Evolutionary conservation across 2,329 filamentous ascomycete genomes (phyloP), one percentile per base, ranked within the genome.

Genomic region (Talaromyces marneffei): DNA sequence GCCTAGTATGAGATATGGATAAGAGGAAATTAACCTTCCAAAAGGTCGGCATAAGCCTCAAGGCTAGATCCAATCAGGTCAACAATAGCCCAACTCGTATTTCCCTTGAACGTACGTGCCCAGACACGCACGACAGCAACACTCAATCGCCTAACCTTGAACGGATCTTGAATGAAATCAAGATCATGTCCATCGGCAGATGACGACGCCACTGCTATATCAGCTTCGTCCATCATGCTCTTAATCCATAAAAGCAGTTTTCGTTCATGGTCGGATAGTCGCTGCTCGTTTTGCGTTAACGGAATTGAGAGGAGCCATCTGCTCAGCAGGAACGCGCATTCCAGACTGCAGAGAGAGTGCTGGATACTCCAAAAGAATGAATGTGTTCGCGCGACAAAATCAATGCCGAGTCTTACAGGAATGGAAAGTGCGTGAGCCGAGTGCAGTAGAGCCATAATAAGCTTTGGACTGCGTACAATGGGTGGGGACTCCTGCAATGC

Each of bases 351-450:
- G 5, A 84, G 71, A 1, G 80, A 80, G 65, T 84, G 82, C 65
- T 83, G 80, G 29, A 83, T 80, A 39, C 78, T 80, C 82, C 82
- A 84, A 66, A 82, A 80, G 59, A 82, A 79, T 1, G 80, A 82
- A 66, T 83, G 80, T 1, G 78, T 82, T 50, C 75, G 75, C 2
- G 81, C 80, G 39, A 83, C 81, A 56, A 82, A 82, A 55, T 80
- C 77, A 55, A 83, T 78, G 1, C 82, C 82, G 8, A 83, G 74
- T 42, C 80, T 75, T 2, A 83, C 79, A 0, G 80, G 81, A 27
- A 84, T 81, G 9, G 81, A 82, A 8, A 84, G 73, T 12, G 81
- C 81, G 61, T 83, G 81, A 0, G 79, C 79, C n/a, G 80, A 80
- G 65, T 84, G 80, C 2, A 83, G 68, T 2, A 83, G 70, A 3